phyloP scores from a whole-genome alignment of 208 protist species.

The Naegleria fowleri region DNA sequence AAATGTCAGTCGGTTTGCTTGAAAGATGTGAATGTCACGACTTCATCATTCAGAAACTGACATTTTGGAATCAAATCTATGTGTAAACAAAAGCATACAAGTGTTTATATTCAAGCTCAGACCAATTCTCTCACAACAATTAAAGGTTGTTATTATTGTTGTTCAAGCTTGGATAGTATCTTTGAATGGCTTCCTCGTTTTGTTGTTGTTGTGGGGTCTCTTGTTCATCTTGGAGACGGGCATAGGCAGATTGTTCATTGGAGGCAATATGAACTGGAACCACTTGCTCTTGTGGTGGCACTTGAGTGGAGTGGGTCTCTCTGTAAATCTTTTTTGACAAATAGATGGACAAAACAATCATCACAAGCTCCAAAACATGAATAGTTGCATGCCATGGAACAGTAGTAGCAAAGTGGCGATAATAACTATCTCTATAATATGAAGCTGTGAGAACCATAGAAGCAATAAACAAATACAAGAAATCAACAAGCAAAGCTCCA shows the following conservation, averaged over 20 bases:
- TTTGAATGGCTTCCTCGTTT: background rate
- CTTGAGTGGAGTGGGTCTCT: background rate
- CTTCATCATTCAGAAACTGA: too few relatives aligned
- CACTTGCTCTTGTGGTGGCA: background rate
- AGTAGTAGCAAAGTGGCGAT: background rate
- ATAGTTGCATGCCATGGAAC: background rate
- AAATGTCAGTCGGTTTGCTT: too few relatives aligned
- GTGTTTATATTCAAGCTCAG: too few relatives aligned
- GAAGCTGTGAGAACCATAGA: background rate
- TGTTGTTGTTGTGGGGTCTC: background rate
- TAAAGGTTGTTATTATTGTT: background rate
- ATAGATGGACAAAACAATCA: background rate
- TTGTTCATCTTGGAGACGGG: background rate
- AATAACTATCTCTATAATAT: background rate
- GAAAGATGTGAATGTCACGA: too few relatives aligned
- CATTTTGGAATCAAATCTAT: too few relatives aligned
- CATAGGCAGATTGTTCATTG: background rate
- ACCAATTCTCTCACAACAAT: too few relatives aligned
- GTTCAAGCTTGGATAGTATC: background rate
- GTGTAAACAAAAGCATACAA: too few relatives aligned
- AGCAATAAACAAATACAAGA: background rate
- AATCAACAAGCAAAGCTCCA: background rate
- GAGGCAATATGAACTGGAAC: background rate
- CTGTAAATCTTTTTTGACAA: background rate
- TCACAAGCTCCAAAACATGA: background rate